Base-by-base conservation (phyloP, 2,329 filamentous ascomycete genomes). In the Pyricularia sp. region DNA sequence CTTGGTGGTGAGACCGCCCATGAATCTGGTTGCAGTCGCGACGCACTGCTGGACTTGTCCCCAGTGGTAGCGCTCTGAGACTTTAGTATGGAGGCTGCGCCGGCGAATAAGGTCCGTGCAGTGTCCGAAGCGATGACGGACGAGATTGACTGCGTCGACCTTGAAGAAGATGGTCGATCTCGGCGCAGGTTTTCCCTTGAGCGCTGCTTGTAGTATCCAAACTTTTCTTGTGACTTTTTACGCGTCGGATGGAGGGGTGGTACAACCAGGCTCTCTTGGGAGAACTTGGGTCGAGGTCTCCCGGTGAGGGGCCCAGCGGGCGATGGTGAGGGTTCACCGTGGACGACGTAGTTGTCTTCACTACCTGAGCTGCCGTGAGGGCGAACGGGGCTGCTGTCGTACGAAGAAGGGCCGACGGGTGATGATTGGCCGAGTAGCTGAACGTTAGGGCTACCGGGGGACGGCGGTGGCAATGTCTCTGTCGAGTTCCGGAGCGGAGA, bases 191-290 rank as follows among this genome's bases (percentile, higher is more conserved):
- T 84, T 70, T 88, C 85, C 69, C 81, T 80, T 7, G 86, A 87
- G 36, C 80, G 78, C 42, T 82, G 80, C 73, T 81, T 84, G 73
- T 81, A 81, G 70, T 84, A 81, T 4, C 81, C 81, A 31, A 85
- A 78, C 26, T 78, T 80, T 65, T 88, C 85, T 64, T 79, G 79
- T 1, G 84, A 84, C 28, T 77, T 78, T 71, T 80, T 80, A 73
- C 79, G 82, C 68, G 77, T 77, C 10, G 85, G 81, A 64, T 81
- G 80, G 23, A 90, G 77, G 0, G 87, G 86, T 10, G 85, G 80
- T 17, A 89, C 85, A 14, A 86, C 73, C 33, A 90, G 78, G 71
- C 86, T 89, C 73, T 89, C 87, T 71, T 86, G 86, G 0, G 88
- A 89, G 74, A 85, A 89, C 69, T 82, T 81, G 25, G 78, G 77